These are phyloP conservation scores for Petasospora fabianii DNA, from an alignment of 1,139 yeast genomes.

Conservation along the genomic window DNA sequence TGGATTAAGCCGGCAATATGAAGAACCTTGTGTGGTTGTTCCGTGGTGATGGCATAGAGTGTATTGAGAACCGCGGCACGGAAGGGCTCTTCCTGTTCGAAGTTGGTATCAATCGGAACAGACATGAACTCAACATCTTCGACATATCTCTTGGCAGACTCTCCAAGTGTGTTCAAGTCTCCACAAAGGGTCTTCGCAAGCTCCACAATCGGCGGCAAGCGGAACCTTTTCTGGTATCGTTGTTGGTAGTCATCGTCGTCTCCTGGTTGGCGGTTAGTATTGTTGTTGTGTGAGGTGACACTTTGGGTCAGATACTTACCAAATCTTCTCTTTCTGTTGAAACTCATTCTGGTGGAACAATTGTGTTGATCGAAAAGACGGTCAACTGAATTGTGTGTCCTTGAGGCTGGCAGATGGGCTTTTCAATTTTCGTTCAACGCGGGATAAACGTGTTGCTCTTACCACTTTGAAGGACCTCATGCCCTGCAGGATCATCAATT, in stretches of 20 bases:
- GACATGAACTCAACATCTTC: conserved; percentile 67
- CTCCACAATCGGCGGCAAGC: conserved; percentile 38
- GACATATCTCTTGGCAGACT: conserved; percentile 51
- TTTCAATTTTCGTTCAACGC: conserved; percentile 1
- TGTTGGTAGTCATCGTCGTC: conserved; percentile 17
- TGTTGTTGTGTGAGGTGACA: not conserved
- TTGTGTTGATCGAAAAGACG: conserved; percentile 2
- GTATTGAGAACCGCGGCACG: conserved; percentile 60
- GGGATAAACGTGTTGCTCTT: not conserved
- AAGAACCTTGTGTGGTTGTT: conserved; percentile 87
- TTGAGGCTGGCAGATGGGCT: too few species aligned
- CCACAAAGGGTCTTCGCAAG: conserved; percentile 39
- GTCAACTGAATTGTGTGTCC: too few species aligned
- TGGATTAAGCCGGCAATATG: conserved; percentile 68
- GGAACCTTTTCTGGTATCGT: conserved; percentile 26
- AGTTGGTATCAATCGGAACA: conserved; percentile 64
- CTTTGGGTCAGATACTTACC: conserved; percentile 15
- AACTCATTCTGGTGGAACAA: conserved; percentile 24
- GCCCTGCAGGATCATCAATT: not conserved
- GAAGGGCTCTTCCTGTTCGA: conserved; percentile 61
- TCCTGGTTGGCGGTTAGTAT: conserved; percentile 9
- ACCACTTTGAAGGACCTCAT: not conserved
- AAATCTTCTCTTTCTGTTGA: conserved; percentile 26
- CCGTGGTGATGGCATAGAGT: conserved; percentile 65
- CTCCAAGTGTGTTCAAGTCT: conserved; percentile 66